Conservation (phyloP, 2,329 filamentous ascomycete species). For the Colletotrichum shisoi region DNA sequence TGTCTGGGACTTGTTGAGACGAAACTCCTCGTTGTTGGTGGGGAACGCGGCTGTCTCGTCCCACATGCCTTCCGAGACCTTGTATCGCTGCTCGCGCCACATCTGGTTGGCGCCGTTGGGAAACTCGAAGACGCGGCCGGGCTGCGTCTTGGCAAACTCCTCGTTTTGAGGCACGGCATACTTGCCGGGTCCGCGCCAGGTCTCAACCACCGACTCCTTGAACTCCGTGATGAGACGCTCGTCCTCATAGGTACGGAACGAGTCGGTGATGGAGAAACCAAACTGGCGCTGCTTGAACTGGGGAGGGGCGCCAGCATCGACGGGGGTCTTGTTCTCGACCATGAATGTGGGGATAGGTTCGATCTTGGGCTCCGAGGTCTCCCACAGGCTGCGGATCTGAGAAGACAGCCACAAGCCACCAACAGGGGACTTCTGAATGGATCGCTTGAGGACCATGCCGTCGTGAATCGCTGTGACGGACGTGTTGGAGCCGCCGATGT, state of each 20-base stretch:
- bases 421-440: conserved; percentile 82
- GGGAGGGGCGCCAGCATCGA: conserved; percentile 83
- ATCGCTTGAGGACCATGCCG: conserved; percentile 91
- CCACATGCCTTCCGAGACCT: conserved; percentile 87
- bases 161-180: conserved; percentile 73
- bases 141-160: conserved; percentile 74
- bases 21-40: conserved; percentile 49
- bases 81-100: conserved; percentile 88
- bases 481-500: conserved; percentile 87
- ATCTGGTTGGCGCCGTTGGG: conserved; percentile 96
- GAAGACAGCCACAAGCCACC: conserved; percentile 90
- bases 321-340: conserved; percentile 84
- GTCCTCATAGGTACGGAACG: conserved; percentile 85
- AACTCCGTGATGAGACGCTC: conserved; percentile 93
- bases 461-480: conserved; percentile 93
- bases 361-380: conserved; percentile 71
- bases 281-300: conserved; percentile 80
- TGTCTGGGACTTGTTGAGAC: conserved; percentile 75
- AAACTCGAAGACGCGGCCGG: conserved; percentile 93
- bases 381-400: conserved; percentile 84
- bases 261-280: conserved; percentile 66
- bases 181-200: conserved; percentile 83
- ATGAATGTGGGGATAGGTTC: conserved; percentile 85
- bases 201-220: conserved; percentile 96
- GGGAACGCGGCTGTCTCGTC: conserved; percentile 79